Evolutionary conservation across 768 basidiomycete species (phyloP).

Genomic region (Tremella fuciformis): DNA sequence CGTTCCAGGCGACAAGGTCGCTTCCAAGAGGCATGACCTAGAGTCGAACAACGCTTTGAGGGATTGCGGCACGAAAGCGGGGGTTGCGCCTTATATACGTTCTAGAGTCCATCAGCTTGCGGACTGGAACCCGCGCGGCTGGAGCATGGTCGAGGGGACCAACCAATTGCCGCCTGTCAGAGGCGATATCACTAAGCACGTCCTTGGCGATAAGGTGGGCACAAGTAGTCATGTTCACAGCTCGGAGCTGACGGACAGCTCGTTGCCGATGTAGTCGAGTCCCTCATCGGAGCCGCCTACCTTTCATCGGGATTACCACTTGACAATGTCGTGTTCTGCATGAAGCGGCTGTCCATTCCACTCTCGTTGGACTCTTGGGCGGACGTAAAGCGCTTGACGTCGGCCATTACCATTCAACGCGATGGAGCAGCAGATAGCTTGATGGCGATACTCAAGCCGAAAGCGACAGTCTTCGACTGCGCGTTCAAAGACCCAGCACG

Average conservation of each 20-base stretch:
- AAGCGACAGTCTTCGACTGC: background rate
- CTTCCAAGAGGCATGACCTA: slow-evolving; percentile 22
- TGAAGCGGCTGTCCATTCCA: too few species aligned
- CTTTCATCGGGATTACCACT: slow-evolving; percentile 15
- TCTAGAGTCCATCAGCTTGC: slow-evolving; percentile 7
- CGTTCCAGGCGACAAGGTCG: slow-evolving; percentile 9
- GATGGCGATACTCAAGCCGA: background rate
- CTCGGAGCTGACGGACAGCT: slow-evolving; percentile 21
- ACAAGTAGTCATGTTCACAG: background rate
- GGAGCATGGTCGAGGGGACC: slow-evolving; percentile 1
- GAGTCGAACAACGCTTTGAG: slow-evolving; percentile 24
- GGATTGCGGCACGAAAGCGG: slow-evolving; percentile 13
- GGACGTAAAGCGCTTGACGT: background rate
- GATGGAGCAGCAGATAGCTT: background rate
- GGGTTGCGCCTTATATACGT: slow-evolving; percentile 27
- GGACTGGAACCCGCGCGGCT: slow-evolving; percentile 28
- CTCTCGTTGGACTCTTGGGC: background rate
- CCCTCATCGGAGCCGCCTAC: slow-evolving; percentile 36
- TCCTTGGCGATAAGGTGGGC: slow-evolving; percentile 38
- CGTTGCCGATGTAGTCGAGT: slow-evolving; percentile 40
- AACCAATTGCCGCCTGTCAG: background rate
- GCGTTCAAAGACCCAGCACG: background rate
- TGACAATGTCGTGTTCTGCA: slow-evolving; percentile 7
- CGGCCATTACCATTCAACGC: background rate
- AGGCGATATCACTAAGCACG: slow-evolving; percentile 6